Base-by-base conservation (phyloP, 2,329 filamentous ascomycete genomes). In the Sarocladium oryzae region DNA sequence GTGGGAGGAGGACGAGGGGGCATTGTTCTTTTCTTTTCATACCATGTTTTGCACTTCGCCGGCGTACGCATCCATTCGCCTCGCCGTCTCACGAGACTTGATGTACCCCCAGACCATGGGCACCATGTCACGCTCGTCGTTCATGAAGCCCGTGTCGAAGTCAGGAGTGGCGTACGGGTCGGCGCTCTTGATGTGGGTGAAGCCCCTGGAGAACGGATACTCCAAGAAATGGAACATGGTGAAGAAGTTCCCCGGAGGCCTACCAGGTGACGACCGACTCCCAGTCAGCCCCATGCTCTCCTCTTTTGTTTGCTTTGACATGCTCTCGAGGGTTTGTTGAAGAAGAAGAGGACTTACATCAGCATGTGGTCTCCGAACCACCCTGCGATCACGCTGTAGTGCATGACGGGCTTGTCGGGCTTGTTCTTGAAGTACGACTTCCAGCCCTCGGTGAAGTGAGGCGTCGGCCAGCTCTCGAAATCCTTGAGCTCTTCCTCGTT, bases 81-180 rank as follows among this genome's bases (percentile, higher is more conserved):
- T 78, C 2, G 87, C 87, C 3, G 86, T 90, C 75, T 89, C 86
- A 52, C 86, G 84, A 2, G 84, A 88, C 70, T 89, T 89, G 73
- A 89, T 87, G 68, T 90, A 90, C 3, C 84, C 84, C 86, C 87
- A 90, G 5, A 91, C 85, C 83, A 88, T 89, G 8, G 87, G 86
- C 1, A 83, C 86, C 86, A 91, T 90, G 61, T 91, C 88, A 21
- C 87, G 77, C 68, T 88, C 85, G 68, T 91, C 87, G 60, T 88
- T 91, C 86, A 91, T 89, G 73, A 90, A 91, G 20, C 86, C 86
- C 1, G 85, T 79, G 63, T 91, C 87, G 59, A 91, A 90, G 69
- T 90, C 87, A 0, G 86, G 86, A 13, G 74, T 71, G 41, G 84
- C 86, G 61, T 91, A 91, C 15, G 85, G 84, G 58, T 88, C 79